A percentile compares a stretch with the other conserved stretches of the same genome.
phyloP scores from a whole-genome alignment of 805 yeast species.

The Blastobotrys peoriensis region DNA sequence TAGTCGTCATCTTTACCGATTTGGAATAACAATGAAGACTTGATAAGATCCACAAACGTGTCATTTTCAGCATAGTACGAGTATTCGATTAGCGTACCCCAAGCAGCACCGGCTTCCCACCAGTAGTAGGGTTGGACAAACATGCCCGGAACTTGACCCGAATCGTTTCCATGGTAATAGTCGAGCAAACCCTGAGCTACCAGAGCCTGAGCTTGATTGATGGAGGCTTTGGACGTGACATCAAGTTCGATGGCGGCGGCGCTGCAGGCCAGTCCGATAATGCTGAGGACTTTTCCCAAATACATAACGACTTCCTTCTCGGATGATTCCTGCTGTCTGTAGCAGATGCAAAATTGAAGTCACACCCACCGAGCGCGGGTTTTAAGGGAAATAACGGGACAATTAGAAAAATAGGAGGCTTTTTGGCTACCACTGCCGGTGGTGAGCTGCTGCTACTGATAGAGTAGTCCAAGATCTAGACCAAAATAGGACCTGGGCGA shows the following conservation, averaged over 20 bases:
- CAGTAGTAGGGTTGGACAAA: slow-evolving; percentile 73
- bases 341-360: background rate
- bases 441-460: too few species aligned
- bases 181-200: slow-evolving; percentile 71
- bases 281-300: too few species aligned
- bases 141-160: slow-evolving; percentile 69
- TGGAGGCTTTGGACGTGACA: slow-evolving; percentile 15
- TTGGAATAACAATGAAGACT: slow-evolving; percentile 60
- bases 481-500: too few species aligned
- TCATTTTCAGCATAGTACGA: slow-evolving; percentile 64
- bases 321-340: background rate
- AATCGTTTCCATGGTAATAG: slow-evolving; percentile 62
- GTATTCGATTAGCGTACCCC: slow-evolving; percentile 64
- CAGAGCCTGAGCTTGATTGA: slow-evolving; percentile 46
- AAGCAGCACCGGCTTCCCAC: slow-evolving; percentile 90
- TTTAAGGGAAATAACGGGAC: too few species aligned
- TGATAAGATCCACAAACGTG: slow-evolving; percentile 51
- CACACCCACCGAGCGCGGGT: background rate
- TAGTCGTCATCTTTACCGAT: slow-evolving; percentile 59
- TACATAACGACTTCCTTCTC: too few species aligned
- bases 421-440: too few species aligned
- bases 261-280: background rate
- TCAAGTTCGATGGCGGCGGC: slow-evolving; percentile 15
- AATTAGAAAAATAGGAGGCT: too few species aligned
- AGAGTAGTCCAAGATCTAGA: too few species aligned